Evolutionary conservation across 2,329 filamentous ascomycete genomes (phyloP).

Genomic region (Cyphellophora attinorum): DNA sequence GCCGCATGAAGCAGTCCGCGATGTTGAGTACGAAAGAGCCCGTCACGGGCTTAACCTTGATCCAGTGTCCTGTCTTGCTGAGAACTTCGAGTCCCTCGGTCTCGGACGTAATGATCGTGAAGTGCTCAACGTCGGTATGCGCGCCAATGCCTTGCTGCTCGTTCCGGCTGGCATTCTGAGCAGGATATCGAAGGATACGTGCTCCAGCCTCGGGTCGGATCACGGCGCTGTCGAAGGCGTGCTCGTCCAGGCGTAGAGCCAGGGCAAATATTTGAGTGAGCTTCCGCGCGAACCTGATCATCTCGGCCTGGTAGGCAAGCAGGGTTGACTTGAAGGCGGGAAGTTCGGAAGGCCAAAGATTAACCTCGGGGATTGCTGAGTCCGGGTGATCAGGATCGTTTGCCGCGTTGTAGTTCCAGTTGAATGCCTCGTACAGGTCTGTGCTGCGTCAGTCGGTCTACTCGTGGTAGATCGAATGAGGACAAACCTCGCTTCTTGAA

Average conservation of each 20-base stretch:
- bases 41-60: constrained; percentile 30
- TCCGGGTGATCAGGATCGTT: too few species aligned
- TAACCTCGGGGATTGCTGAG: too few species aligned
- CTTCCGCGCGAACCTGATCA: too few species aligned
- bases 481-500: constrained; percentile 4
- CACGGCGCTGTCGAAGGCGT: constrained; percentile 29
- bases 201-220: constrained; percentile 23
- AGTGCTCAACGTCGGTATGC: constrained; percentile 39
- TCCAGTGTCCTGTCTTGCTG: constrained; percentile 33
- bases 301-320: too few species aligned
- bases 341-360: too few species aligned
- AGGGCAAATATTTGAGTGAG: constrained; percentile 4
- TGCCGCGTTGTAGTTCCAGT: too few species aligned
- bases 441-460: neutral
- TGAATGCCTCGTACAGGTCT: constrained; percentile 8
- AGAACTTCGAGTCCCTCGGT: constrained; percentile 35
- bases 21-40: constrained; percentile 37
- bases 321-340: too few species aligned
- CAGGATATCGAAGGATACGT: constrained; percentile 33
- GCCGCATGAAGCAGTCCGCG: constrained; percentile 31
- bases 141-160: constrained; percentile 31
- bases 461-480: neutral
- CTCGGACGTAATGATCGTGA: constrained; percentile 39
- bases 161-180: constrained; percentile 16
- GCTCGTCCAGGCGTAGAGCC: constrained; percentile 29